Base-by-base conservation (phyloP, 371 early-diverging fungal genomes). In the Mortierella sp. region DNA sequence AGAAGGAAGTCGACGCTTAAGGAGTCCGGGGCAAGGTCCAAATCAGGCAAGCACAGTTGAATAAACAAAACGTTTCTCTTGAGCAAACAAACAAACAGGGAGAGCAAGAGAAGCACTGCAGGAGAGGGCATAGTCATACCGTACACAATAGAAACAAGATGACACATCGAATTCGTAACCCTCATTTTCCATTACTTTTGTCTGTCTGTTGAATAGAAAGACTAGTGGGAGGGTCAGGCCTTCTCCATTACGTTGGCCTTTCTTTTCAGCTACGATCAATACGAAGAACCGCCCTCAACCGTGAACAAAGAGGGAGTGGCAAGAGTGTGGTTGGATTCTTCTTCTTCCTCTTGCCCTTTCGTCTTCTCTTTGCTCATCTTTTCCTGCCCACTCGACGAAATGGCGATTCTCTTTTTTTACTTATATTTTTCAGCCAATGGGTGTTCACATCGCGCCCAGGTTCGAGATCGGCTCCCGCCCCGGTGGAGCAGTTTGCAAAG, bases 1-100 rank as follows among this genome's bases (percentile, higher is more conserved):
- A 9, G 9, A 3, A 26, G 11, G 4, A 8, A 6, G 19, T 43
- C 43, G 28, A 26, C 53, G 69, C 46, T 82, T 82, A 78, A 82
- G 82, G 82, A 79, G 82, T 82, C 82, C 82, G 82, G 82, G 82
- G 82, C 67, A 78, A 61, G 61, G 53, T 57, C 82, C 59, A 82
- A 57, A 74, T 75, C 64, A 43, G 82, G 82, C 76, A 82, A 78
- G 78, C 31, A 59, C 55, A 43, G n/a, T 54, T 10, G 26, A 59
- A 13, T 50, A 50, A 50, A 50, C 50, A 50, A 50, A 50, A 10
- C 50, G 50, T 40, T 73, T 37, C n/a, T 6, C 53, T 43, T 54
- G 55, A 77, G 57, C 46, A 53, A 67, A 53, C 59, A 73, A 73
- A 67, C 57, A 75, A 54, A 54, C 61, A 59, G 34, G 24, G 46